A percentile compares a stretch with the other conserved stretches of the same genome.
Evolutionary conservation across 1,284 basidiomycete genomes (phyloP).

Genomic region (Fomitopsis schrenkii): DNA sequence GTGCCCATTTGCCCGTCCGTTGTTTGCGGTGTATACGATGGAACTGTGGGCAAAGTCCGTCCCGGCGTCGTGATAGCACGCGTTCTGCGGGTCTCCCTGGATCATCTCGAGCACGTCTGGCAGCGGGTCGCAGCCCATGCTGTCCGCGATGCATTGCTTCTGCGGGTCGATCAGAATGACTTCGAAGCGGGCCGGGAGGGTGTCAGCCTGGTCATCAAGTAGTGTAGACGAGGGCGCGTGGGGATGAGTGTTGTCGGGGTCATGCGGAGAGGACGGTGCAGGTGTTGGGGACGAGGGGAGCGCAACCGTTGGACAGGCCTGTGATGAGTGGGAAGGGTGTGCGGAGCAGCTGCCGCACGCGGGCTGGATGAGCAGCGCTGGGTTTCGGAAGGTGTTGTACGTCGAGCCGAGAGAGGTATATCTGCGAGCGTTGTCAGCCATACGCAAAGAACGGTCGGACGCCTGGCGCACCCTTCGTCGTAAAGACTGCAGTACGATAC

Average conservation of each 20-base stretch:
- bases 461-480: conserved; percentile 71
- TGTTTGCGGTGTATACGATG: background rate
- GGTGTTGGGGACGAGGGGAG: background rate
- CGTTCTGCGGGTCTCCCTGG: conserved; percentile 6
- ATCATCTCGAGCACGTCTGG: conserved; percentile 16
- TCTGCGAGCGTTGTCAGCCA: conserved; percentile 35
- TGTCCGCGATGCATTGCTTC: conserved; percentile 6
- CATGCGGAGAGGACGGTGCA: background rate
- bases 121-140: conserved; percentile 8
- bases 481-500: conserved; percentile 90
- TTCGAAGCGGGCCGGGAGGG: conserved; percentile 4
- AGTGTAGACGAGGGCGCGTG: conserved; percentile 2
- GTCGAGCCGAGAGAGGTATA: conserved; percentile 97
- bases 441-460: conserved; percentile 16
- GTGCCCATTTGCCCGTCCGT: background rate
- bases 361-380: conserved; percentile 55
- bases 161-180: conserved; percentile 6
- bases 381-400: conserved; percentile 92
- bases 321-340: background rate
- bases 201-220: background rate
- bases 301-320: background rate
- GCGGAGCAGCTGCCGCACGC: conserved; percentile 16
- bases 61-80: background rate
- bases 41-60: background rate
- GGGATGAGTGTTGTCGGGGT: conserved; percentile 11